phyloP scores from a whole-genome alignment of 108 stramenopile species.

The Cyclotella atomus region DNA sequence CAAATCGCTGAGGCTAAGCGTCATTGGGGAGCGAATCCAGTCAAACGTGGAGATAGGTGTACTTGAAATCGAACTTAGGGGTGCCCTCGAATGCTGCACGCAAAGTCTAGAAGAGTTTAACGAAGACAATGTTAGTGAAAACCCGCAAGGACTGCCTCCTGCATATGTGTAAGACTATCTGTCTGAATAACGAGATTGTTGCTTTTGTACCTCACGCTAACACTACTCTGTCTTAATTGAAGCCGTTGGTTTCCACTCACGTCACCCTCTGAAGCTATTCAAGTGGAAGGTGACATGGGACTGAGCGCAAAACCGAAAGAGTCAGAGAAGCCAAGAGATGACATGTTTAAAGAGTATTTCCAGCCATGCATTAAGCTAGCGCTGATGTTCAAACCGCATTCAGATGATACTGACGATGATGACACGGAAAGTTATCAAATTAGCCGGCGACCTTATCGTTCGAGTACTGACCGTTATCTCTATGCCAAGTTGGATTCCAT shows the following conservation, averaged over 20 bases:
- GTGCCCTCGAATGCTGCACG: slow-evolving; percentile 72
- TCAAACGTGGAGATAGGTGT: slow-evolving; percentile 77
- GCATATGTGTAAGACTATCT: slow-evolving; percentile 50
- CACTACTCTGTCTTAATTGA: not conserved
- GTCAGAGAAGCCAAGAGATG: slow-evolving; percentile 67
- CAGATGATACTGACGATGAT: slow-evolving; percentile 8
- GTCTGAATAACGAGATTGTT: too few species aligned
- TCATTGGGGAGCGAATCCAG: slow-evolving; percentile 75
- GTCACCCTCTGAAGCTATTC: slow-evolving; percentile 59
- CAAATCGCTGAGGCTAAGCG: slow-evolving; percentile 72
- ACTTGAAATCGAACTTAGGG: slow-evolving; percentile 73
- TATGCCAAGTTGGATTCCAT: slow-evolving; percentile 61
- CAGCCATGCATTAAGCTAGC: slow-evolving; percentile 80
- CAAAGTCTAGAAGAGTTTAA: slow-evolving; percentile 49
- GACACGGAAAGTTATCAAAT: not conserved
- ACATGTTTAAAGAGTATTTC: slow-evolving; percentile 69
- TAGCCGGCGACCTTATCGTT: not conserved
- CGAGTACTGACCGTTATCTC: slow-evolving; percentile 62
- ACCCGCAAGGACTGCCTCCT: slow-evolving; percentile 18
- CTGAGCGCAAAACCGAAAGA: slow-evolving; percentile 60
- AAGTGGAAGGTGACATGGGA: slow-evolving; percentile 82
- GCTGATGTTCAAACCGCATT: slow-evolving; percentile 35
- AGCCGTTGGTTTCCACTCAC: slow-evolving; percentile 83
- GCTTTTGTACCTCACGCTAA: not conserved
- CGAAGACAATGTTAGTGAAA: not conserved